These are phyloP conservation scores for Phytophthora cryptogea DNA, from an alignment of 352 stramenopile species.

Conservation along the genomic window DNA sequence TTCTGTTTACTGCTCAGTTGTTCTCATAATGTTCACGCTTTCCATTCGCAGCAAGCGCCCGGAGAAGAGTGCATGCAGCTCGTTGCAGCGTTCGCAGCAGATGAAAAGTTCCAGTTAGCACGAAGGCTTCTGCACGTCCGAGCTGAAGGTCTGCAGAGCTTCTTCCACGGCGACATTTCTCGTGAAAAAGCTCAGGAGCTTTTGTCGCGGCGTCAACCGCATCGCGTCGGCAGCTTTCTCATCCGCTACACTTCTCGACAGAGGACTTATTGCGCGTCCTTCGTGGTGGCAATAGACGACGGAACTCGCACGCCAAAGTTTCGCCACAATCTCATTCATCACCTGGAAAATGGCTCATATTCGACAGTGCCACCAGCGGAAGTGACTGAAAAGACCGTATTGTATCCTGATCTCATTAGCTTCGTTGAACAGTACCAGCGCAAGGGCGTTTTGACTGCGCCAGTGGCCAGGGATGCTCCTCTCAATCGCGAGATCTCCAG, in stretches of 20 bases:
- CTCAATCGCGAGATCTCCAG: slow-evolving; percentile 69
- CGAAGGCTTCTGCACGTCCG: slow-evolving; percentile 58
- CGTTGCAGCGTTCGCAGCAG: slow-evolving; percentile 51
- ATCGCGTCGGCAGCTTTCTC: slow-evolving; percentile 60
- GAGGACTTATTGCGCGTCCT: slow-evolving; percentile 72
- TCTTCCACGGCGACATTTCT: slow-evolving; percentile 79
- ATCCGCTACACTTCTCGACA: slow-evolving; percentile 76
- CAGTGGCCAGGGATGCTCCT: slow-evolving; percentile 47
- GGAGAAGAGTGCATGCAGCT: slow-evolving; percentile 62
- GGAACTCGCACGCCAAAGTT: slow-evolving; percentile 42
- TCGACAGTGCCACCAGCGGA: slow-evolving; percentile 57
- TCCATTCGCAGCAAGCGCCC: slow-evolving; percentile 48
- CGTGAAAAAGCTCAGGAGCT: slow-evolving; percentile 56
- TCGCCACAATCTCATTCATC: slow-evolving; percentile 74
- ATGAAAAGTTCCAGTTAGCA: slow-evolving; percentile 76
- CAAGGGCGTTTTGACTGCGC: slow-evolving; percentile 57
- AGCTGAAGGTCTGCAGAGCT: slow-evolving; percentile 65
- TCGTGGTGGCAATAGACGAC: slow-evolving; percentile 57
- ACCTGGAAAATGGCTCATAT: slow-evolving; percentile 66
- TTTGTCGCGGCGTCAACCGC: slow-evolving; percentile 32
- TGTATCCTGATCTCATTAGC: slow-evolving; percentile 76
- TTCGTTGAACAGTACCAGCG: slow-evolving; percentile 80
- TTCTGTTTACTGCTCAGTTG: neutral
- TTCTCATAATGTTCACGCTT: slow-evolving; percentile 2
- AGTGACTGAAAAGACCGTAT: slow-evolving; percentile 49